Conservation (phyloP, 495 filamentous ascomycete genomes). For the Penicillium herquei region DNA sequence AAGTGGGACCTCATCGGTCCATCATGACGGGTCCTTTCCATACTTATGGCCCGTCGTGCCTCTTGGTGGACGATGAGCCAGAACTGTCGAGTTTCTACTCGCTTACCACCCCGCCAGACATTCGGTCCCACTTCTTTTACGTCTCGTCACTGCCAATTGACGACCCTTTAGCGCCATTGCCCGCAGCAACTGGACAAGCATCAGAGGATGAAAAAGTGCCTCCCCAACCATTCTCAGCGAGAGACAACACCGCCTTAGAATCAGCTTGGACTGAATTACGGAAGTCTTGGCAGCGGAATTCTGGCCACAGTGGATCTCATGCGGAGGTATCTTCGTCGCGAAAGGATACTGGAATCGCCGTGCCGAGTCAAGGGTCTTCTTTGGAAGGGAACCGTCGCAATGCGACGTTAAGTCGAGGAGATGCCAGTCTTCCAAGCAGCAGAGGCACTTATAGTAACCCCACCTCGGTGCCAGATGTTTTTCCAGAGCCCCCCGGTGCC, state of each 20-base stretch:
- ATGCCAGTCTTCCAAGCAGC: conserved; percentile 29
- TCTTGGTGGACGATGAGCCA: conserved; percentile 40
- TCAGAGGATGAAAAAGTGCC: conserved; percentile 50
- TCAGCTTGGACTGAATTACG: conserved; percentile 65
- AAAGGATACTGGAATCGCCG: conserved; percentile 41
- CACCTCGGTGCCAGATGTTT: background rate
- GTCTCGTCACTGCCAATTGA: conserved; percentile 74
- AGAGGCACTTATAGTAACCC: conserved; percentile 14
- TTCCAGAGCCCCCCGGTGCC: conserved; percentile 2
- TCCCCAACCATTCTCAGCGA: conserved; percentile 73
- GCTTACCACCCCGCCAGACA: conserved; percentile 36
- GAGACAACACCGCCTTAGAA: conserved; percentile 72
- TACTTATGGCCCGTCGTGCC: conserved; percentile 55
- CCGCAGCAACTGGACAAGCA: conserved; percentile 51
- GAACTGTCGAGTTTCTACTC: conserved; percentile 33
- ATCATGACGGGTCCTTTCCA: conserved; percentile 50
- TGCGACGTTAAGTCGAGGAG: conserved; percentile 21
- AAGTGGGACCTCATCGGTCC: conserved; percentile 10
- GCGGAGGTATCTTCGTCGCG: conserved; percentile 28
- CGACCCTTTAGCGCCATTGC: conserved; percentile 71
- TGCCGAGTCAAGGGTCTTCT: conserved; percentile 38
- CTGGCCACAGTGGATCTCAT: conserved; percentile 26
- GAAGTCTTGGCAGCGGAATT: conserved; percentile 32
- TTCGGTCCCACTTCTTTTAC: conserved; percentile 79
- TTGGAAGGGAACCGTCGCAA: conserved; percentile 33